Evolutionary conservation across 1,284 basidiomycete genomes (phyloP).

Genomic region (Boletus calvinii): DNA sequence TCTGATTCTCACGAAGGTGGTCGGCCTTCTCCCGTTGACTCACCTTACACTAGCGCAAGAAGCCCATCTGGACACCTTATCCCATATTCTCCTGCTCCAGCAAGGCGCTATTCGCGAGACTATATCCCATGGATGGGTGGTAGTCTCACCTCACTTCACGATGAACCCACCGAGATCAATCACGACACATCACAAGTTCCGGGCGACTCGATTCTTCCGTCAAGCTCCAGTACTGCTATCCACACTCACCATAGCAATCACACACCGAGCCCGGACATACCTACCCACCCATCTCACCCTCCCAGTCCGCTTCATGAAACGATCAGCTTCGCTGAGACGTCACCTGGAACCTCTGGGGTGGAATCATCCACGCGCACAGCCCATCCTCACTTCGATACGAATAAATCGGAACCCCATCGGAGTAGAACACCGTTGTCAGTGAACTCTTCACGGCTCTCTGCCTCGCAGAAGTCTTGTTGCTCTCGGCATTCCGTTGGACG

Average conservation of each 20-base stretch:
- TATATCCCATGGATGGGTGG: conserved; percentile 6
- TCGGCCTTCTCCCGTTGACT: conserved; percentile 17
- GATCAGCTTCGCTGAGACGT: not conserved
- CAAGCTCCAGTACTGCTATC: conserved; percentile 3
- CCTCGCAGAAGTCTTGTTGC: conserved; percentile 16
- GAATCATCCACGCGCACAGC: not conserved
- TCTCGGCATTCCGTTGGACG: conserved; percentile 24
- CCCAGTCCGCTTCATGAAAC: conserved; percentile 2
- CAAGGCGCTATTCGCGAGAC: conserved; percentile 15
- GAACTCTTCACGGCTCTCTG: conserved; percentile 17
- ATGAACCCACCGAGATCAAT: conserved; percentile 17
- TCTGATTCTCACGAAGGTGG: conserved; percentile 2
- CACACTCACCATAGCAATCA: not conserved
- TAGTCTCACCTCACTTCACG: conserved; percentile 17
- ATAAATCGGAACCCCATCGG: conserved; percentile 1
- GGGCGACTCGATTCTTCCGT: not conserved
- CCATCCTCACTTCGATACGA: not conserved
- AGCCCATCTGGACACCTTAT: conserved; percentile 29
- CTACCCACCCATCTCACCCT: not conserved
- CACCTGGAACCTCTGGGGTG: not conserved
- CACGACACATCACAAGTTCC: not conserved
- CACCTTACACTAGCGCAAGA: conserved; percentile 20
- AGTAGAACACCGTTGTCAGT: conserved; percentile 12
- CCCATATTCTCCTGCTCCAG: conserved; percentile 13
- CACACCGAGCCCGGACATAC: not conserved